A percentile compares a stretch with the other conserved stretches of the same genome.
These are phyloP conservation scores for Macadamia tetraphylla DNA, from an alignment of 164 flowering plant genomes.

Conservation along the genomic window DNA sequence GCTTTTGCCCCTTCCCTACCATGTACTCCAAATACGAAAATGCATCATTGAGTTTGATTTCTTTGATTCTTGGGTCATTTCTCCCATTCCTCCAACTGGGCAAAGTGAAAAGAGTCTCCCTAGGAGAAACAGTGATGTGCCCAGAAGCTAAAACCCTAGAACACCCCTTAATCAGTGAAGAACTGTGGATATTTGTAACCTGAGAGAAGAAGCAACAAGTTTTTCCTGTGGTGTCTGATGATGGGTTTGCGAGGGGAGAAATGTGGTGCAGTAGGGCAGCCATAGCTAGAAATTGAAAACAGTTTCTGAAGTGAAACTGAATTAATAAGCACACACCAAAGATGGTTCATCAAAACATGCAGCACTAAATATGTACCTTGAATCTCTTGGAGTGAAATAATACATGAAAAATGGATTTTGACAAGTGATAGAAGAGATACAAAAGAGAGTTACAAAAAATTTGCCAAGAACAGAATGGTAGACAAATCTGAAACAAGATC, in stretches of 20 bases:
- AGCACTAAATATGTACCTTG: neutral
- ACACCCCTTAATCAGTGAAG: constrained; percentile 43
- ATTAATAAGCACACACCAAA: neutral
- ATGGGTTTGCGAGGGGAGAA: constrained; percentile 36
- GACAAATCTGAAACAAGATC: too few species aligned
- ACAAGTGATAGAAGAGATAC: too few species aligned
- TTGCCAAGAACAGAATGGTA: too few species aligned
- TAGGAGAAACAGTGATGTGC: constrained; percentile 47
- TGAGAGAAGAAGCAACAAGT: constrained; percentile 41
- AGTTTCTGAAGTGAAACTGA: constrained; percentile 1
- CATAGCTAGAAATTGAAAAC: constrained; percentile 20
- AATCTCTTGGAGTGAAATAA: neutral
- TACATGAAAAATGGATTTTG: neutral
- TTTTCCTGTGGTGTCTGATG: constrained; percentile 28
- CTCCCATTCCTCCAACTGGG: constrained; percentile 64
- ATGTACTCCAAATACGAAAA: constrained; percentile 54
- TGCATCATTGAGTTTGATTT: constrained; percentile 53
- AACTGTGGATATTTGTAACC: constrained; percentile 38
- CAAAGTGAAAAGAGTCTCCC: constrained; percentile 42
- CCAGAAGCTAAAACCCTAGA: constrained; percentile 51
- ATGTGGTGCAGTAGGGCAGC: constrained; percentile 36
- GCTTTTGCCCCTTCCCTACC: constrained; percentile 64
- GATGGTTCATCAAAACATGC: neutral
- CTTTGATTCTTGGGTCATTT: constrained; percentile 36
- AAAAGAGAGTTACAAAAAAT: too few species aligned